Evolutionary conservation across 306 rosid genomes (phyloP), one percentile per base, ranked within the genome.

Genomic region (Hippophae tibetana): DNA sequence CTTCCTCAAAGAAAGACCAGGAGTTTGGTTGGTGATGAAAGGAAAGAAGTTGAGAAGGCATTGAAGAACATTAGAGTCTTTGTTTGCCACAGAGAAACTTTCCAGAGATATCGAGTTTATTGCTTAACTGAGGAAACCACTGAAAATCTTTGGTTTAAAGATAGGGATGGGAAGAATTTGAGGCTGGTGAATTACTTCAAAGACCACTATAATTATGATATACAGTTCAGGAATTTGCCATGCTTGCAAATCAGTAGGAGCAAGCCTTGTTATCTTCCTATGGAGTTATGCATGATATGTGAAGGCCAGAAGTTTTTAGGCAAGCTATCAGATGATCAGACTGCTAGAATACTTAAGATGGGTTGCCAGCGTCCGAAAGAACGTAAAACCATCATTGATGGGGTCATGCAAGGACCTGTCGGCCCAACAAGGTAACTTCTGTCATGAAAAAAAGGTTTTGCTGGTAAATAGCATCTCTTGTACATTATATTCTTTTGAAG

Each of bases 231-330:
- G 53, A 88, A 88, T 54, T 65, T 88, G 64, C 99, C 99, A 42
- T 93, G 97, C 77, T 77, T 93, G 86, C 97, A 93, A 75, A 84
- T 88, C 67, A 84, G 94, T 60, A 80, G 95, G 76, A 86, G 97
- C 14, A 93, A 86, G 65, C 97, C 95, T 13, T 93, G 99, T 66
- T 93, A 93, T 80, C 99, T 93, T 63, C 99, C 99, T 44, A 88
- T 93, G 97, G 99, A 93, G 83, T 95, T 88, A 50, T 93, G 99
- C 69, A 75, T 86, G 77, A 86, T 93, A 45, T 93, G 97, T 67
- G 95, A 93, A 77, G 99, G 99, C 58, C 99, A 93, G 75, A 93
- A 82, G 57, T 93, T 93, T 64, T 90, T 93, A 13, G 97, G 99
- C 26, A 93, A 88, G 73, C 80, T 93, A 0, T 84, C 97, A 0